These are phyloP conservation scores for Hordeum vulgare DNA, from an alignment of 176 grass and related monocot species.

Conservation along the genomic window MorexV3_pseudomolecules_assembly NC_058518.1:126044973-126045472, in stretches of 20 bases:
- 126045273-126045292: conserved; percentile 6
- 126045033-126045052: conserved; percentile 41
- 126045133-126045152: neutral
- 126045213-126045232: neutral
- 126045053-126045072: conserved; percentile 21
- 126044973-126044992: neutral
- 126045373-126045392: neutral
- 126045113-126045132: neutral
- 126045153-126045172: too few species aligned
- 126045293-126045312: conserved; percentile 22
- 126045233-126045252: neutral
- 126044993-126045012: conserved; percentile 43
- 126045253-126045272: neutral
- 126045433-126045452: conserved; percentile 78
- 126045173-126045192: too few species aligned
- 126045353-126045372: neutral
- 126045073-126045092: neutral
- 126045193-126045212: too few species aligned
- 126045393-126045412: neutral
- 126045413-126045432: conserved; percentile 62
- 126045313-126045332: neutral
- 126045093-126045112: neutral
- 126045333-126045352: conserved; percentile 15
- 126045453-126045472: conserved; percentile 86
- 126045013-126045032: conserved; percentile 36